Conservation (phyloP, 176 grass and related monocot genomes). For the Alopecurus myosuroides region DNA sequence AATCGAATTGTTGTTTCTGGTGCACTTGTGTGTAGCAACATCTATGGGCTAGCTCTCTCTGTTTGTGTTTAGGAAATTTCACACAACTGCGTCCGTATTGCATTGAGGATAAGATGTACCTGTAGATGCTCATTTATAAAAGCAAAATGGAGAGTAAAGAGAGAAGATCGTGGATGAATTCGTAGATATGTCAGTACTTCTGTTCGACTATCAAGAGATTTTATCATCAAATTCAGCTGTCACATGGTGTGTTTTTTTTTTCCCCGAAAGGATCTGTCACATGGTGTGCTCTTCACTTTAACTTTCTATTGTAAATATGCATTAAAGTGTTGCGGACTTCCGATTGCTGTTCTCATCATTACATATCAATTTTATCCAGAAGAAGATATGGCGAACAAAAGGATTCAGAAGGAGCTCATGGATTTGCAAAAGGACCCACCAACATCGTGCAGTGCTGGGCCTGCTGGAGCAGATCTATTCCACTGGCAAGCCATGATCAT, state of each 20-base stretch:
- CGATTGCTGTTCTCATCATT: conserved; percentile 2
- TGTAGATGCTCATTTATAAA: not conserved
- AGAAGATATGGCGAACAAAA: conserved; percentile 79
- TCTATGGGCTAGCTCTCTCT: not conserved
- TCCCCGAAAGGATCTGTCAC: too few species aligned
- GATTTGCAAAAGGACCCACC: conserved; percentile 90
- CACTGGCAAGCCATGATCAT: conserved; percentile 94
- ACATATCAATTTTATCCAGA: conserved; percentile 9
- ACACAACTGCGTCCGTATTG: not conserved
- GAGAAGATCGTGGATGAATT: not conserved
- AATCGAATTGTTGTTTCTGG: not conserved
- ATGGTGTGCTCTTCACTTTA: too few species aligned
- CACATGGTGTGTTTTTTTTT: too few species aligned
- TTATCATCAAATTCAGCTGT: not conserved
- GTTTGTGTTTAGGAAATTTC: not conserved
- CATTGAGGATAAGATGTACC: not conserved
- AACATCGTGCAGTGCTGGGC: conserved; percentile 84
- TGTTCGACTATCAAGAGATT: not conserved
- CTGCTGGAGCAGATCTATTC: conserved; percentile 79
- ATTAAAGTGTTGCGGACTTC: not conserved
- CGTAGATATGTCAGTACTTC: not conserved
- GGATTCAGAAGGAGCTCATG: conserved; percentile 92
- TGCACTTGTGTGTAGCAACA: not conserved
- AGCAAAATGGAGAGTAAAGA: not conserved
- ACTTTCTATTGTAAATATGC: not conserved